phyloP scores from a whole-genome alignment of 2,329 filamentous ascomycete species.

The Arthrocladium fulminans region DNA sequence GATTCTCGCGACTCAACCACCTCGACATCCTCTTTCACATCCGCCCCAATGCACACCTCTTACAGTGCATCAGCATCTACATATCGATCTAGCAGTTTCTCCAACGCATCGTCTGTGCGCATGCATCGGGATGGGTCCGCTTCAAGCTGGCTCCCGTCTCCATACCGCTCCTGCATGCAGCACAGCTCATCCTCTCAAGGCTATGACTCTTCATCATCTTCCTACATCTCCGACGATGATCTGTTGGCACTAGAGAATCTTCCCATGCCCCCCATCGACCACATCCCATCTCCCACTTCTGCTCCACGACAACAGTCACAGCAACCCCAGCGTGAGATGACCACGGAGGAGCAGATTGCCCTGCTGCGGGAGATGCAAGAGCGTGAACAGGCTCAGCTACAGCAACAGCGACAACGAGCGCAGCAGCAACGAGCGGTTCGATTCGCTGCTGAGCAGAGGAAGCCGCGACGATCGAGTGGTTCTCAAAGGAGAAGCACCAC shows the following conservation, averaged over 20 bases:
- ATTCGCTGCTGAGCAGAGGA: conserved; percentile 15
- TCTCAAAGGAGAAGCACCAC: neutral
- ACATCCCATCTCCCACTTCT: conserved; percentile 5
- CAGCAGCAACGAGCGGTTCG: conserved; percentile 18
- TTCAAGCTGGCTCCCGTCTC: conserved; percentile 21
- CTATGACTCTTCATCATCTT: conserved; percentile 11
- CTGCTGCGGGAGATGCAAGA: conserved; percentile 21
- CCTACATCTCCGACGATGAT: conserved; percentile 23
- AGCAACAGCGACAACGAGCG: conserved; percentile 9
- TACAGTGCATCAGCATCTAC: conserved; percentile 19
- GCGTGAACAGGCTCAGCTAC: conserved; percentile 15
- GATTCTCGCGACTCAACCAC: conserved; percentile 22
- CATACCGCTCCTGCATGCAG: conserved; percentile 22
- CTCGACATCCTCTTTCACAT: conserved; percentile 12
- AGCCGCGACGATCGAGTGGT: conserved; percentile 15
- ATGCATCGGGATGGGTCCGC: conserved; percentile 21
- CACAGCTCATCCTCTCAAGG: conserved; percentile 13
- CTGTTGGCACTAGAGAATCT: conserved; percentile 17
- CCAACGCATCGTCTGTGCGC: conserved; percentile 13
- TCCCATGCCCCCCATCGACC: conserved; percentile 17
- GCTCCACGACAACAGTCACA: neutral
- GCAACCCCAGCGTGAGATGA: conserved; percentile 18
- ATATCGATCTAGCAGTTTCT: conserved; percentile 12
- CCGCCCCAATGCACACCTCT: conserved; percentile 16
- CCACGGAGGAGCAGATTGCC: conserved; percentile 23